Evolutionary conservation across 1,284 basidiomycete species (phyloP).

Genomic region (Cerrena zonata): DNA sequence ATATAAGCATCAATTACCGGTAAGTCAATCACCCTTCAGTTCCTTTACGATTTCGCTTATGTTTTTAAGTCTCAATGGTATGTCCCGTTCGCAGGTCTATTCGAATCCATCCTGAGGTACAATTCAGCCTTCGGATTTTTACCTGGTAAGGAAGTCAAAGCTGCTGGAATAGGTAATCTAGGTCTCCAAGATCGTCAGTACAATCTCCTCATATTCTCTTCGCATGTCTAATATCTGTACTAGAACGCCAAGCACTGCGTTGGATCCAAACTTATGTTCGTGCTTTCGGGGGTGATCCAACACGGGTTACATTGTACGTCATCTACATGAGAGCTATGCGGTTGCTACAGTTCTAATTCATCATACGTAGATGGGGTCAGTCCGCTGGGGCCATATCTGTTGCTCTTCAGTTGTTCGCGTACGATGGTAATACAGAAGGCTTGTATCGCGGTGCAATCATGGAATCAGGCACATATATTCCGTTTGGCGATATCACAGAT

Average conservation of each 20-base stretch:
- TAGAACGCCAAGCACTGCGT: constrained; percentile 22
- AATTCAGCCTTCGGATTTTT: constrained; percentile 40
- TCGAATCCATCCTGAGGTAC: no score
- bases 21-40: not conserved
- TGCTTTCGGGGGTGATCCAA: constrained; percentile 58
- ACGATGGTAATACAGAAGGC: constrained; percentile 27
- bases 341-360: no score
- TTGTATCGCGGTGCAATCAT: constrained; percentile 32
- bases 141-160: constrained; percentile 43
- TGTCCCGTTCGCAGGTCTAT: no score
- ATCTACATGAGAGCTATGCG: not conserved
- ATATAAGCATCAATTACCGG: constrained; percentile 26
- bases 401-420: constrained; percentile 26
- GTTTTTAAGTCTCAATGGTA: no score
- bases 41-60: not conserved
- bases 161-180: constrained; percentile 47
- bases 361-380: constrained; percentile 37
- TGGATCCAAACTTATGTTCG: constrained; percentile 55
- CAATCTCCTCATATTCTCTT: not conserved
- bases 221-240: constrained; percentile 1
- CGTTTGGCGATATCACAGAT: constrained; percentile 26
- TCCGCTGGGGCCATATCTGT: constrained; percentile 38
- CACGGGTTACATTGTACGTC: constrained; percentile 50
- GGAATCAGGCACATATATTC: constrained; percentile 32
- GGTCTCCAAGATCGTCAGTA: constrained; percentile 49